Percentiles rank a stretch among this genome's conserved stretches.
phyloP scores from a whole-genome alignment of 2,329 filamentous ascomycete genomes.

The Nannizzia gypsea region DNA sequence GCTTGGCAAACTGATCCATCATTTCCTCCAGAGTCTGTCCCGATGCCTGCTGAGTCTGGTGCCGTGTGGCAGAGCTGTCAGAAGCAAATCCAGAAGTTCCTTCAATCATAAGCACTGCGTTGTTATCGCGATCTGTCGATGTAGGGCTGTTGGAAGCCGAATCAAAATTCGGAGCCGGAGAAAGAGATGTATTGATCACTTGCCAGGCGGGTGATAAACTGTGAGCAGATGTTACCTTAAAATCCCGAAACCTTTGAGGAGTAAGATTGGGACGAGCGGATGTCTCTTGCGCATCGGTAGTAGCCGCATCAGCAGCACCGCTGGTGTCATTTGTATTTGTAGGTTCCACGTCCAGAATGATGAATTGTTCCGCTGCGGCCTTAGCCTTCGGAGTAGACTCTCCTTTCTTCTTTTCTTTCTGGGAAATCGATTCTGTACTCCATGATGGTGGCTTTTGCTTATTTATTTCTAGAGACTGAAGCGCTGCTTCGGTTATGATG shows the following conservation, averaged over 20 bases:
- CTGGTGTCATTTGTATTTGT: slow-evolving; percentile 1
- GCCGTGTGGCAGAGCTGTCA: background rate
- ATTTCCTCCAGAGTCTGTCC: slow-evolving; percentile 32
- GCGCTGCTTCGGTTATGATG: slow-evolving; percentile 54
- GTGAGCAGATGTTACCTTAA: slow-evolving; percentile 53
- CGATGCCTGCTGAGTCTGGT: slow-evolving; percentile 14
- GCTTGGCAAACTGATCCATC: slow-evolving; percentile 36
- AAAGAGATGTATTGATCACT: slow-evolving; percentile 43
- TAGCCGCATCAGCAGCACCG: background rate
- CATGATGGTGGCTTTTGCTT: slow-evolving; percentile 20
- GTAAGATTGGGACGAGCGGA: background rate
- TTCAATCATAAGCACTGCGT: slow-evolving; percentile 36
- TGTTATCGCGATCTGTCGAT: slow-evolving; percentile 31
- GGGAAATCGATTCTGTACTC: background rate
- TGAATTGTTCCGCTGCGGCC: slow-evolving; percentile 40
- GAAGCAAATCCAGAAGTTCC: slow-evolving; percentile 26
- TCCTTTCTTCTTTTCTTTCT: slow-evolving; percentile 8
- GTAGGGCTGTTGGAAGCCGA: slow-evolving; percentile 32
- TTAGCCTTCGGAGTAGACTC: slow-evolving; percentile 14
- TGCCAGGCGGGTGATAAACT: slow-evolving; percentile 67
- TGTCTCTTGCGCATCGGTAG: background rate
- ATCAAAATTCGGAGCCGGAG: slow-evolving; percentile 52
- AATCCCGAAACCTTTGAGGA: slow-evolving; percentile 17
- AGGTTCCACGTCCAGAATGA: slow-evolving; percentile 44
- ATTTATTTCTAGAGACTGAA: slow-evolving; percentile 43